Base-by-base conservation (phyloP, 495 filamentous ascomycete species). In the Rhypophila decipiens region DNA sequence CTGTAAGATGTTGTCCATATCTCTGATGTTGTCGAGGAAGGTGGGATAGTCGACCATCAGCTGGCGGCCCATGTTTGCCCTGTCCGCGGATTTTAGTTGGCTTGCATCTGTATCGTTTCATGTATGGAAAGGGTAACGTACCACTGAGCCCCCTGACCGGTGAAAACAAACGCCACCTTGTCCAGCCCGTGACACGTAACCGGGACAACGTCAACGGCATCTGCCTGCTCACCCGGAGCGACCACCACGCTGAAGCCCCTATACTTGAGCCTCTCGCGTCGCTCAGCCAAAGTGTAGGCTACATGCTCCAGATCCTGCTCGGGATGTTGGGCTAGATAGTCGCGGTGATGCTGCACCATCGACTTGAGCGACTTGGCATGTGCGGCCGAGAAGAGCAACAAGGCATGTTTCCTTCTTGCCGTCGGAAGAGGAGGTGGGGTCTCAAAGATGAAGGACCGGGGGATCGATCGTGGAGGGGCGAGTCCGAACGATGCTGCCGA, bases 321-420 rank as follows among this genome's bases (percentile, higher is more conserved):
- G 1, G 20, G n/a, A n/a, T n/a, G n/a, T n/a, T n/a, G n/a, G n/a
- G n/a, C n/a, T n/a, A n/a, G n/a, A n/a, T n/a, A n/a, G n/a, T n/a
- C n/a, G 39, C 7, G 10, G 55, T 44, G 23, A 39, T 27, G 3
- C 4, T 15, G 2, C 23, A 13, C 78, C 2, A 85, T 9, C 22
- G 83, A 69, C 1, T 60, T 67, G 45, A 83, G 78, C 0, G 71
- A 67, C 51, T 83, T 83, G 12, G 75, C 74, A 1, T n/a, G n/a
- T n/a, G n/a, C n/a, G n/a, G 66, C 59, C 24, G 77, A 63, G 1
- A 74, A 66, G 2, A 70, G 42, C 1, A 61, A 59, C 19, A 52
- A 37, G 24, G 5, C 3, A 23, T 2, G 2, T 45, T 52, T 31
- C n/a, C 43, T 13, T 7, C 13, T 13, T 22, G 13, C n/a, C n/a